These are phyloP conservation scores for Sonneratia caseolaris DNA, from an alignment of 345 rosid species.

Conservation along the genomic window DNA sequence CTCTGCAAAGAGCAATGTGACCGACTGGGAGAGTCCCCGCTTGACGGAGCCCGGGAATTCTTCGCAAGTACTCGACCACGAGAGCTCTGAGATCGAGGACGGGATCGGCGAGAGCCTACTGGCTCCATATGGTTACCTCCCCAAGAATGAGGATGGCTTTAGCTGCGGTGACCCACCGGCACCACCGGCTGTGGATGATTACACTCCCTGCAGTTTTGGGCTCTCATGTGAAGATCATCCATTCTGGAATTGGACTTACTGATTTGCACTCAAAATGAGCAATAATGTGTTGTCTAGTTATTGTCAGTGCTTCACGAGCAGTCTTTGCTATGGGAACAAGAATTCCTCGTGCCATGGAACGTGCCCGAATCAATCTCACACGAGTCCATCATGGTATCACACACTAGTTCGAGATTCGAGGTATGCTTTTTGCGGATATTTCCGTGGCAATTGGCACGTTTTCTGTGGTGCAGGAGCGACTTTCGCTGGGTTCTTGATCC, in stretches of 20 bases:
- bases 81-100: slow-evolving; percentile 35
- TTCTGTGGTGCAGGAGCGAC: too few relatives aligned
- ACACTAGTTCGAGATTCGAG: too few relatives aligned
- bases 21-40: slow-evolving; percentile 37
- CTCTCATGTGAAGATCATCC: slow-evolving; percentile 42
- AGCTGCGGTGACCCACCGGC: slow-evolving; percentile 7
- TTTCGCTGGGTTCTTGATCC: too few relatives aligned
- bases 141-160: slow-evolving; percentile 24
- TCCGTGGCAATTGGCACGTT: too few relatives aligned
- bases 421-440: too few relatives aligned
- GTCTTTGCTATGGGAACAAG: too few relatives aligned
- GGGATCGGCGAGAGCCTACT: slow-evolving; percentile 26
- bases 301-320: too few relatives aligned
- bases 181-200: background rate
- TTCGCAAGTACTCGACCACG: slow-evolving; percentile 27
- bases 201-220: slow-evolving; percentile 30
- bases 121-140: slow-evolving; percentile 15
- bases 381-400: too few relatives aligned
- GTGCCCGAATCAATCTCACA: too few relatives aligned
- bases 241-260: slow-evolving; percentile 42
- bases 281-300: background rate
- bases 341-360: too few relatives aligned
- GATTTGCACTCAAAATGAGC: slow-evolving; percentile 1
- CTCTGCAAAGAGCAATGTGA: slow-evolving; percentile 39
- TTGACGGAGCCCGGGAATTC: slow-evolving; percentile 34